Base-by-base conservation (phyloP, 345 rosid species). In the Pseudoturritis turrita region DNA sequence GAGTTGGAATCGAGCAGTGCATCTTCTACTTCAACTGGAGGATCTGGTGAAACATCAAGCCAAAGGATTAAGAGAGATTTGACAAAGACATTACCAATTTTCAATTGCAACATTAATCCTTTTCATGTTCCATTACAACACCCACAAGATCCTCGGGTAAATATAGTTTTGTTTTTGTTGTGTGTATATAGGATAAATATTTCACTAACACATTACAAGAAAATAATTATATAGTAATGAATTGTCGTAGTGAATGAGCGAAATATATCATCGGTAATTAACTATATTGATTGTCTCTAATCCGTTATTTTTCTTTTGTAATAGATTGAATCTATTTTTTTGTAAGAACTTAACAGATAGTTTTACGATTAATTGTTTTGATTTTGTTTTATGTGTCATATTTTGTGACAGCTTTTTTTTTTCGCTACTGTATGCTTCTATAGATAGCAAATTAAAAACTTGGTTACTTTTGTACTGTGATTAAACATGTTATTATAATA, bases 1-100 rank as follows among this genome's bases (percentile, higher is more conserved):
- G 88, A 87, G 80, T 70, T 86, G 82, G 97, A 89, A 74, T 83
- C 93, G 0, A 84, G 83, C 50, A 76, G 81, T 82, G 81, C 79
- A 62, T 75, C 81, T 0, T 76, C 77, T 47, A 77, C 81, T 2
- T 81, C 93, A 63, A 77, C 83, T 43, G 80, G 79, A 51, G 79
- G 83, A 57, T 68, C 70, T 4, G 79, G 80, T 39, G 84, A 84
- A 68, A 79, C 88, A 71, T 83, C 88, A 17, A 80, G 79, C 78
- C 84, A 80, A 60, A 87, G 65, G 74, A 71, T 77, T 61, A 80
- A 83, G 80, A 73, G 43, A 40, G 83, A 81, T 36, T 37, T 49
- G 28, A 51, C 83, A 26, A 78, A 62, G 68, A 68, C 86, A 13
- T 72, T 84, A 17, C 83, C 86, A 8, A 77, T 81, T 46, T 82